phyloP scores from a whole-genome alignment of 208 protist genomes.

The Leishmania aethiopica region DNA sequence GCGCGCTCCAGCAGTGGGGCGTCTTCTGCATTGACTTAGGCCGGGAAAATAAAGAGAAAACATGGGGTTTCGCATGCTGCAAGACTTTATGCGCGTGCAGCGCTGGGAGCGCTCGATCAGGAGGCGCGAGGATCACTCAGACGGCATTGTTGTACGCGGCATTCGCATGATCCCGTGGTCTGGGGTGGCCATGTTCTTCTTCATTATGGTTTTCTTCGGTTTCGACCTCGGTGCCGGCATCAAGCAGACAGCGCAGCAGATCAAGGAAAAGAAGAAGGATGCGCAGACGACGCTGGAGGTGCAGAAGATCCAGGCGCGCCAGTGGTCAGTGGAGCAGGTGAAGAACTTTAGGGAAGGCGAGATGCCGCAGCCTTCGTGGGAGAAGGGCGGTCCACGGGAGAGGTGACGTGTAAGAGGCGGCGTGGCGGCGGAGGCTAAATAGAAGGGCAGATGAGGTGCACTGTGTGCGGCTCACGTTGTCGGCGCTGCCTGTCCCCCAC shows the following conservation, averaged over 20 bases:
- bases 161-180: conserved; percentile 79
- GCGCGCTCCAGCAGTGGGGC: background rate
- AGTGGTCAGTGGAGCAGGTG: conserved; percentile 86
- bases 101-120: conserved; percentile 77
- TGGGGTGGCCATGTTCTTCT: conserved; percentile 79
- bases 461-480: background rate
- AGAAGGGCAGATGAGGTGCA: background rate
- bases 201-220: conserved; percentile 87
- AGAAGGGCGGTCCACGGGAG: conserved; percentile 54
- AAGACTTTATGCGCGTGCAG: conserved; percentile 70
- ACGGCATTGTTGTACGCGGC: conserved; percentile 44
- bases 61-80: conserved; percentile 61
- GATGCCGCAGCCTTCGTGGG: conserved; percentile 75
- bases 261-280: conserved; percentile 80
- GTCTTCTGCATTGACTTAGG: background rate
- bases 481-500: background rate
- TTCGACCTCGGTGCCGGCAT: conserved; percentile 80
- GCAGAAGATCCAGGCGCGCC: conserved; percentile 67
- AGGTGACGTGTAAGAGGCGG: conserved; percentile 11
- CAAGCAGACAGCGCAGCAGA: conserved; percentile 70
- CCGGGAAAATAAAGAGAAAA: background rate
- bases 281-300: conserved; percentile 62
- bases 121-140: conserved; percentile 47
- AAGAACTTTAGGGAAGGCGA: conserved; percentile 66
- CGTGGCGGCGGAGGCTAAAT: background rate